Base-by-base conservation (phyloP, 768 basidiomycete species). In the Holtermanniella nyarrowii region DNA sequence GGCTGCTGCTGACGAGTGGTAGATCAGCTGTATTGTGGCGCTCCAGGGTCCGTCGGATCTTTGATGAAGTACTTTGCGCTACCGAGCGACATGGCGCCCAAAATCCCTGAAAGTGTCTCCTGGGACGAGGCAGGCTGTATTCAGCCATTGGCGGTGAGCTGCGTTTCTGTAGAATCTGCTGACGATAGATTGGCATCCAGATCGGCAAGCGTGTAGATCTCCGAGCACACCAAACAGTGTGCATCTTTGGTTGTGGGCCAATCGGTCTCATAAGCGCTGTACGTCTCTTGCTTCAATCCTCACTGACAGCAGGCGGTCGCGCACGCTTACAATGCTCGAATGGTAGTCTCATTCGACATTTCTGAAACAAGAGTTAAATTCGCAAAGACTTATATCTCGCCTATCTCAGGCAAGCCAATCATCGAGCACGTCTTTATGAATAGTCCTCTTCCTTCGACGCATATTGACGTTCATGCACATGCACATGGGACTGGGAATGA, bases 171-270 rank as follows among this genome's bases (percentile, higher is more conserved):
- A 27, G 21, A 16, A 4, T 16, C 14, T 44, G 18, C 42, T 50
- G 37, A 50, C 40, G 44, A 20, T 37, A 65, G 61, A 57, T 66
- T 31, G 65, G 65, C 20, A 58, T 67, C 2, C 65, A 67, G 25
- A 62, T 67, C 25, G 65, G 65, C 16, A 67, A 64, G 44, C 27
- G 65, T 25, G 62, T 58, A 12, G 62, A 62, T 39, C 52, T 67
- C 1, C 42, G 59, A 13, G 43, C 65, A 20, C 65, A 67, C 39
- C 58, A 59, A 43, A 64, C 60, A 21, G 16, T 67, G 10, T 62
- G 62, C n/a, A 64, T 67, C 50, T 60, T 67, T 42, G 65, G 65
- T 5, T 62, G 60, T 43, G 65, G 65, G 25, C 65, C 65, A 23
- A 67, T 67, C 52, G 65, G 65, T 46, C 53, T 67, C 12, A 64